Percentiles rank a stretch among this genome's conserved stretches.
Conservation (phyloP, 257 asterid genomes). For the Gentiana dahurica region DNA sequence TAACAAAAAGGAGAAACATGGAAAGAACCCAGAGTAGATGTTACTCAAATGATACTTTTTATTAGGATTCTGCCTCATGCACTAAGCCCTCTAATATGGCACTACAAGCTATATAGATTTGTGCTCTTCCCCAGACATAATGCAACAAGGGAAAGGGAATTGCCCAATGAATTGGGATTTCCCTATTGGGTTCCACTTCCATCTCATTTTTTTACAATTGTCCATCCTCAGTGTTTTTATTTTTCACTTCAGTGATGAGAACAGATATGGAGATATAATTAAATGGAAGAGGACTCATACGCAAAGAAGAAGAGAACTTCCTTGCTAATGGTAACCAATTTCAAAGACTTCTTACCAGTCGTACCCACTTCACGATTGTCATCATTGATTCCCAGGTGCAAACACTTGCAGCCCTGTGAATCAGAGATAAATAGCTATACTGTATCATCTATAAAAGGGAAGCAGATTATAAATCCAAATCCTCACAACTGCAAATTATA, state of each 20-base stretch:
- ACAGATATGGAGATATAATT: too few relatives aligned
- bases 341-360: slow-evolving; percentile 40
- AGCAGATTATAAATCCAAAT: neutral
- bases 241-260: too few relatives aligned
- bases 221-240: too few relatives aligned
- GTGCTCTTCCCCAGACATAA: neutral
- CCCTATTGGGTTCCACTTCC: too few relatives aligned
- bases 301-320: too few relatives aligned
- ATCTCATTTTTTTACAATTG: too few relatives aligned
- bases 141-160: neutral
- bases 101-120: neutral
- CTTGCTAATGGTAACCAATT: neutral
- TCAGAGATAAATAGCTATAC: slow-evolving; percentile 13
- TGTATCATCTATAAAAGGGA: neutral
- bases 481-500: slow-evolving; percentile 1
- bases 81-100: neutral
- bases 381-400: slow-evolving; percentile 74
- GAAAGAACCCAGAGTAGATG: neutral
- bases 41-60: neutral
- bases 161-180: too few relatives aligned
- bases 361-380: slow-evolving; percentile 70
- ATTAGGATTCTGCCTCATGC: neutral
- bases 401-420: slow-evolving; percentile 55
- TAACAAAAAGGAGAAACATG: neutral
- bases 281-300: too few relatives aligned